Evolutionary conservation across 2,329 filamentous ascomycete species (phyloP), one percentile per base, ranked within the genome.

Genomic region (Cladosporium austrohemisphaericum): DNA sequence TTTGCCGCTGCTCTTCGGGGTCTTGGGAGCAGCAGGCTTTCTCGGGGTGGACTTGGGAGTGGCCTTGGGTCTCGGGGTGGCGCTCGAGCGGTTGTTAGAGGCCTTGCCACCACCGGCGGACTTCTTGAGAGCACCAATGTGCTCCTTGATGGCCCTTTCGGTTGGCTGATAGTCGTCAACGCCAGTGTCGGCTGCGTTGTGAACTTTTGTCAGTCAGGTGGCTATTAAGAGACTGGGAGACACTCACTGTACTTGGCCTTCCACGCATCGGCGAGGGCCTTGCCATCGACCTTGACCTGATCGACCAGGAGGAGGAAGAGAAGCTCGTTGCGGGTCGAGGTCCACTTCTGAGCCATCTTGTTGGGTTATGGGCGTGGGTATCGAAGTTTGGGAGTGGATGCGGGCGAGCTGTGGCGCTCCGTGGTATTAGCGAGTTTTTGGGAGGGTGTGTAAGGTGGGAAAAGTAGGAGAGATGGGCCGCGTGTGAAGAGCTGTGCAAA

Each of bases 321-420:
- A n/a, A 52, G 49, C 52, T 60, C 50, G 32, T 64, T 52, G 16
- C 54, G 52, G 6, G 55, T 55, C 6, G 56, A 19, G 13, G 51
- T 59, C 60, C 61, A 63, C 23, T 32, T 52, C 9, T 38, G 52
- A 4, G 57, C 52, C 57, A 60, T 62, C 4, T 37, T 56, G 49
- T 26, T 36, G 13, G 35, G 2, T 37, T 56, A 48, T 26, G 32
- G 13, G 35, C 1, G 25, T 26, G 25, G 25, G 23, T 28, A 22
- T 41, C 7, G 38, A 41, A 26, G 38, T 26, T 18, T 14, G 11
- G 14, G 22, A 41, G 20, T 19, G 10, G 38, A 26, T 16, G 13
- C 2, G 23, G 4, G 7, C 2, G n/a, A n/a, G n/a, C n/a, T n/a
- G n/a, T 20, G 36, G 13, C 14, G 9, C 6, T 11, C 16, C 4